Conservation (phyloP, 2,329 filamentous ascomycete species). For the Chaetomiaceae sp. region DNA sequence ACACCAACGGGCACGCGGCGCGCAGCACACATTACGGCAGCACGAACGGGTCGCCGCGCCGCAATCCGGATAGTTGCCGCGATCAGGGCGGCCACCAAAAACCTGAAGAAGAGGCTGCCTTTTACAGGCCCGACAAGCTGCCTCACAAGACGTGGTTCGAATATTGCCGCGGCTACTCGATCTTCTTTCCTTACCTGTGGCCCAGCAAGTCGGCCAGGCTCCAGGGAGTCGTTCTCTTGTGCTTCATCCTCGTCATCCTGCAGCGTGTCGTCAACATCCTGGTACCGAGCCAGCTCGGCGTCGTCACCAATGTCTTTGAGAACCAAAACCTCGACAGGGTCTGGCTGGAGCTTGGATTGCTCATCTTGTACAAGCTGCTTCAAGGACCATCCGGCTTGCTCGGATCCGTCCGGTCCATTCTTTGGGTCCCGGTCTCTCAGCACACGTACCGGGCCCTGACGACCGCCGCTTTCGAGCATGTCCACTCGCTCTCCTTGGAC, state of each 20-base stretch:
- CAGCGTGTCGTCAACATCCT: conserved; percentile 83
- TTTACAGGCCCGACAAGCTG: conserved; percentile 82
- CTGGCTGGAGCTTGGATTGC: conserved; percentile 69
- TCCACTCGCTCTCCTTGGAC: conserved; percentile 89
- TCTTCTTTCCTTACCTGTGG: conserved; percentile 98
- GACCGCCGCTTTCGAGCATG: conserved; percentile 94
- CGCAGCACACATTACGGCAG: conserved; percentile 26
- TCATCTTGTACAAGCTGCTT: conserved; percentile 73
- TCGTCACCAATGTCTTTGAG: conserved; percentile 71
- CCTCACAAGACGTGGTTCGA: conserved; percentile 94
- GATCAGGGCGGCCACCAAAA: conserved; percentile 37
- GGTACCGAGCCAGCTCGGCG: conserved; percentile 76
- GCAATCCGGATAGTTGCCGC: conserved; percentile 37
- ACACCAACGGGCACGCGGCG: conserved; percentile 18
- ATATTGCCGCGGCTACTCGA: conserved; percentile 83
- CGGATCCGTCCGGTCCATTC: conserved; percentile 71
- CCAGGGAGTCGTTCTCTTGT: conserved; percentile 74
- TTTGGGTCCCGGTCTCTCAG: conserved; percentile 97
- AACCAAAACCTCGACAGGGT: conserved; percentile 49
- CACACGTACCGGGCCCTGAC: conserved; percentile 94
- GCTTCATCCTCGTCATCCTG: conserved; percentile 72
- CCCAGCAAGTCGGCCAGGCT: conserved; percentile 71
- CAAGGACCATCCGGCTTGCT: conserved; percentile 87
- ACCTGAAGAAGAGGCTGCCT: conserved; percentile 66
- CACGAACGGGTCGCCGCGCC: conserved; percentile 27